phyloP scores from a whole-genome alignment of 2,329 filamentous ascomycete genomes.

The Sporothrix humicola region DNA sequence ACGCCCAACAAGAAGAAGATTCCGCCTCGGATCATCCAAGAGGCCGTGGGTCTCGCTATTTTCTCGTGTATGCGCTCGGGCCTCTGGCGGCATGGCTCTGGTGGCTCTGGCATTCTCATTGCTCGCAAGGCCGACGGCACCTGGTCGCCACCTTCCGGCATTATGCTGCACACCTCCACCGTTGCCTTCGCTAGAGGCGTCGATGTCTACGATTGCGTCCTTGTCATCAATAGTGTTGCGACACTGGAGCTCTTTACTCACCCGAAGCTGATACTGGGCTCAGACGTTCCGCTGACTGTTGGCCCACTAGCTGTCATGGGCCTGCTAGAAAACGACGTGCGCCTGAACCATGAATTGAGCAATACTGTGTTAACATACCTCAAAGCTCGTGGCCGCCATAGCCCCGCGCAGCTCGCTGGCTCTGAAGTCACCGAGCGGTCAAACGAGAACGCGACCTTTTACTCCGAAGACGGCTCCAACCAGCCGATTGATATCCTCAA shows the following conservation, averaged over 20 bases:
- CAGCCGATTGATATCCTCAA: slow-evolving; percentile 57
- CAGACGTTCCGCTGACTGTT: slow-evolving; percentile 39
- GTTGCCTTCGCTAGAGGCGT: slow-evolving; percentile 89
- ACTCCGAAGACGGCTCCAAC: slow-evolving; percentile 44
- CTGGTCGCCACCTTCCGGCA: slow-evolving; percentile 77
- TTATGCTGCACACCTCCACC: slow-evolving; percentile 86
- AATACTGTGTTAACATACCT: slow-evolving; percentile 64
- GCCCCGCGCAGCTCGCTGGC: slow-evolving; percentile 60
- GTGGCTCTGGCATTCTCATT: slow-evolving; percentile 85
- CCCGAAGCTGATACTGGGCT: slow-evolving; percentile 70
- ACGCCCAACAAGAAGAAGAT: slow-evolving; percentile 76
- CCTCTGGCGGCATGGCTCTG: slow-evolving; percentile 87
- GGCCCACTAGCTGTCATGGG: slow-evolving; percentile 66
- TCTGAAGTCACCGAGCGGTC: slow-evolving; percentile 62
- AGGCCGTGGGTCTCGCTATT: slow-evolving; percentile 87
- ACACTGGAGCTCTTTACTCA: slow-evolving; percentile 85
- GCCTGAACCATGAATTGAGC: slow-evolving; percentile 54
- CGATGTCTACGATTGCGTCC: slow-evolving; percentile 94
- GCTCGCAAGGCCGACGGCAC: slow-evolving; percentile 79
- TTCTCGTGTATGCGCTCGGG: slow-evolving; percentile 97
- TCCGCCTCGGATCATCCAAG: slow-evolving; percentile 80
- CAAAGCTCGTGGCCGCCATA: slow-evolving; percentile 62
- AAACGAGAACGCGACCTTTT: slow-evolving; percentile 67
- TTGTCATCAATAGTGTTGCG: slow-evolving; percentile 86
- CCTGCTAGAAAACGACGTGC: slow-evolving; percentile 56